These are phyloP conservation scores for Achaetomium macrosporum DNA, from an alignment of 2,329 filamentous ascomycete species.

Conservation along the genomic window DNA sequence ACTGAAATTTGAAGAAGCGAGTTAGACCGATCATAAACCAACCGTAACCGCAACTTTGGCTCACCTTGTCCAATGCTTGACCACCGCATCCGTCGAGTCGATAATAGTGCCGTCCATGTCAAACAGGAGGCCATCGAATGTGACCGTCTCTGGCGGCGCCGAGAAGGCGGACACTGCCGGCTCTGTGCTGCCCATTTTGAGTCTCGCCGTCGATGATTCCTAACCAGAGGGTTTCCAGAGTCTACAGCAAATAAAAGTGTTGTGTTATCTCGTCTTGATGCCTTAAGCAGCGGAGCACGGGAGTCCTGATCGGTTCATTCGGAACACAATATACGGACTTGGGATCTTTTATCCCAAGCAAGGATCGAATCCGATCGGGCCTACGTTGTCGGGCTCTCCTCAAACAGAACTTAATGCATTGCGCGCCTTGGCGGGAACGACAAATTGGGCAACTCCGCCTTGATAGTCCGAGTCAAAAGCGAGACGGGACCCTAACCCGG, in stretches of 20 bases:
- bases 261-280: neutral
- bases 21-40: neutral
- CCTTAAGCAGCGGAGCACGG: neutral
- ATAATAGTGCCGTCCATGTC: conserved; percentile 83
- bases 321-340: too few relatives aligned
- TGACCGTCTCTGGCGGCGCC: conserved; percentile 40
- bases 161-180: conserved; percentile 30
- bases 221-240: neutral
- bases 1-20: conserved; percentile 37
- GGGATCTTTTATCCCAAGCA: too few relatives aligned
- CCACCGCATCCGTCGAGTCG: conserved; percentile 70
- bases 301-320: neutral
- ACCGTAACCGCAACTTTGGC: too few relatives aligned
- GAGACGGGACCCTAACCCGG: conserved; percentile 13
- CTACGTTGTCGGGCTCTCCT: conserved; percentile 3
- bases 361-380: too few relatives aligned
- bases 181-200: conserved; percentile 23
- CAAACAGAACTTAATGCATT: neutral
- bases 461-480: too few relatives aligned
- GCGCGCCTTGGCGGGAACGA: neutral
- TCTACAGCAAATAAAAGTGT: neutral
- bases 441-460: conserved; percentile 11
- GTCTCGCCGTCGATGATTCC: neutral
- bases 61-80: conserved; percentile 61
- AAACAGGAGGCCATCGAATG: conserved; percentile 56